A percentile compares a stretch with the other conserved stretches of the same genome.
Evolutionary conservation across 2,329 filamentous ascomycete genomes (phyloP).

Genomic region (Alternaria brassicae): DNA sequence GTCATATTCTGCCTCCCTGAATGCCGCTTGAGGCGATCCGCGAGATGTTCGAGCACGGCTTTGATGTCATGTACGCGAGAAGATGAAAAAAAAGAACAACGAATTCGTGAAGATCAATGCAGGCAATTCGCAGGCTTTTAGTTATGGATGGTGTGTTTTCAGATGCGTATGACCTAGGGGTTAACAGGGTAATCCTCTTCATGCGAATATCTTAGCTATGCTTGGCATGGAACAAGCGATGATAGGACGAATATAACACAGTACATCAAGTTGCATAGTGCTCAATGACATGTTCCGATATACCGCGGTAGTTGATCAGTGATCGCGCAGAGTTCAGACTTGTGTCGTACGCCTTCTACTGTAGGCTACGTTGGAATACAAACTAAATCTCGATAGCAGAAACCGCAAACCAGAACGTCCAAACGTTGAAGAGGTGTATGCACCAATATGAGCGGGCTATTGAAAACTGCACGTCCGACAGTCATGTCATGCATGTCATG

Average conservation of each 20-base stretch:
- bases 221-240: background rate
- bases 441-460: background rate
- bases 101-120: conserved; percentile 39
- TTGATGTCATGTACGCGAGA: conserved; percentile 45
- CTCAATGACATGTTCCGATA: background rate
- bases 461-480: too few species aligned
- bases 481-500: background rate
- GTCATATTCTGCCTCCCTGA: conserved; percentile 49
- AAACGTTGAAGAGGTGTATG: background rate
- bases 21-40: conserved; percentile 48
- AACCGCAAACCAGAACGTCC: background rate
- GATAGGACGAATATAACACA: background rate
- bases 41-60: conserved; percentile 47
- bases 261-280: background rate
- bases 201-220: background rate
- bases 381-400: background rate
- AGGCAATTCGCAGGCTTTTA: conserved; percentile 29
- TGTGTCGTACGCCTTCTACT: background rate
- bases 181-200: background rate
- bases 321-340: background rate
- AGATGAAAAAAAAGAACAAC: conserved; percentile 50
- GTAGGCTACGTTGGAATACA: background rate
- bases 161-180: background rate
- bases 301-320: background rate
- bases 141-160: conserved; percentile 16